These are phyloP conservation scores for Pestalotiopsis fici DNA, from an alignment of 2,329 filamentous ascomycete species.

Conservation along the genomic window DNA sequence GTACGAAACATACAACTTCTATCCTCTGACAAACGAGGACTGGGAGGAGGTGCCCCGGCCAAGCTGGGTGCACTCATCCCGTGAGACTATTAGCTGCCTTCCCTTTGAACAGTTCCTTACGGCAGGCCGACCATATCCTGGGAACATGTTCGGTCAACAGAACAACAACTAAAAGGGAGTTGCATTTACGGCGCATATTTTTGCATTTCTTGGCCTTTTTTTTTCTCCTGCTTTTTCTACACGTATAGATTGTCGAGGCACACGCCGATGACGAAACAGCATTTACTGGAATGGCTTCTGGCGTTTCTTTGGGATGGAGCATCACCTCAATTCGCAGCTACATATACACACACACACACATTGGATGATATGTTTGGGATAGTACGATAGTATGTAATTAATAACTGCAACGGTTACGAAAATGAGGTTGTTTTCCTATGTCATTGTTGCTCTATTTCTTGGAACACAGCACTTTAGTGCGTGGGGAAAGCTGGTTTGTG, in stretches of 20 bases:
- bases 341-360: neutral
- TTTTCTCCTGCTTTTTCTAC: neutral
- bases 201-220: neutral
- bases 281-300: neutral
- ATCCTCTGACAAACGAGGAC: constrained; percentile 40
- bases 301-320: neutral
- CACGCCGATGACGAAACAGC: constrained; percentile 1
- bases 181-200: neutral
- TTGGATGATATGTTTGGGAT: neutral
- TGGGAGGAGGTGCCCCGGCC: constrained; percentile 35
- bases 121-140: constrained; percentile 36
- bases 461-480: neutral
- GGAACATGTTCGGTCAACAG: constrained; percentile 17
- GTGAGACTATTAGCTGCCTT: constrained; percentile 35
- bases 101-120: constrained; percentile 43
- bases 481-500: neutral
- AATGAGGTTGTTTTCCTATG: neutral
- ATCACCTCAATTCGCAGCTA: neutral
- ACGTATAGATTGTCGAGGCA: constrained; percentile 3
- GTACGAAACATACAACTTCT: constrained; percentile 43
- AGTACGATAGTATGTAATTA: neutral
- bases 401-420: neutral
- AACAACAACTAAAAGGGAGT: constrained; percentile 14
- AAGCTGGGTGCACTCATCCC: constrained; percentile 26
- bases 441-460: neutral